Base-by-base conservation (phyloP, 306 rosid genomes). In the Ziziphus jujuba region DNA sequence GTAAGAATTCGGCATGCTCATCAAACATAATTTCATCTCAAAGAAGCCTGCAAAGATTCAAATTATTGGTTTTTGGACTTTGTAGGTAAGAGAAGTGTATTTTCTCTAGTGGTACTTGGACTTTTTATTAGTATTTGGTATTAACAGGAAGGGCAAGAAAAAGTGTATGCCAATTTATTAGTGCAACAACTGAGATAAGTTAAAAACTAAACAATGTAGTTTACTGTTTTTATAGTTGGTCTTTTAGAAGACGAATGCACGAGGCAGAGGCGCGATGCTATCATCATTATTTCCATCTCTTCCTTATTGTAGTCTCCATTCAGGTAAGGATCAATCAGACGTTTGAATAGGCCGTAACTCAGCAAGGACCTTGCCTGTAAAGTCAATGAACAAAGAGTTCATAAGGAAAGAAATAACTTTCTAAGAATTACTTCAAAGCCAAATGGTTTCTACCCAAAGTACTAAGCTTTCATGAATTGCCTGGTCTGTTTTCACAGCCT, bases 291-390 rank as follows among this genome's bases (percentile, higher is more conserved):
- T 28, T 63, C 67, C 79, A 79, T 82, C 52, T 82, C 77, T 65
- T 79, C 79, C 74, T 79, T 79, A 60, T 76, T 65, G 51, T 72
- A 82, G 36, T 79, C 71, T 43, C 65, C 84, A 15, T 52, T 58
- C 57, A 79, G 62, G 65, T 61, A 38, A 56, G 87, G 87, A 57
- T 79, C 84, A 28, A 82, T 72, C 10, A 82, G 67, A 17, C 80
- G 70, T 36, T 82, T 65, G 0, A 73, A 74, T 5, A 67, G 23
- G 55, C 83, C 83, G 21, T 55, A 58, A 55, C 78, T 59, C 31
- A 82, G 72, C 23, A 78, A 67, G 16, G 86, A 78, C 56, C 86
- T 78, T 58, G 83, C 86, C 83, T 74, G 78, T 66, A 63, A n/a
- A 71, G 61, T 70, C 54, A 59, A 59, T 17, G 19, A 49, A 34